Base-by-base conservation (phyloP, 1,284 basidiomycete species). In the Inonotus hispidus region DNA sequence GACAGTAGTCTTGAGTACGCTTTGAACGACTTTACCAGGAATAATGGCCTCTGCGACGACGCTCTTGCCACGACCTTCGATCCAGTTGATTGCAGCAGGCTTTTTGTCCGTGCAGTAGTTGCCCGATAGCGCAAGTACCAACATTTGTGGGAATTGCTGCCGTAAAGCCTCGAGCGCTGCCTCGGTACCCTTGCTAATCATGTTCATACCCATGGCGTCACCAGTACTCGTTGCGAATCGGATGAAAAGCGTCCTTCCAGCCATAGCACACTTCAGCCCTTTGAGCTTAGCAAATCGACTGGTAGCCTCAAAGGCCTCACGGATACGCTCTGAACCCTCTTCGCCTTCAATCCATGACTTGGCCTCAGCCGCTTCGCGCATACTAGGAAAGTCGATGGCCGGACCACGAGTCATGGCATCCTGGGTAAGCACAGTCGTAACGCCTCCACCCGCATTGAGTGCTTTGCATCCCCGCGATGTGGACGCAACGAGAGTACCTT, bases 91-190 rank as follows among this genome's bases (percentile, higher is more conserved):
- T 49, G 97, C 97, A 7, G 96, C 94, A 0, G 97, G 93, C 80
- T 99, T 99, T 88, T 99, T 99, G 79, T 99, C 97, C 61, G 94
- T 99, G 79, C 97, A 99, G 75, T 98, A 99, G 76, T 99, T 99
- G 56, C 96, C 97, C 3, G 90, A 94, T 10, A 99, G 82, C 13
- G 95, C 92, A 27, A 98, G 82, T n/a, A 95, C 87, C 68, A 87
- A 77, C 95, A 98, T 98, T 60, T 90, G 87, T 3, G 96, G 96
- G 81, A 94, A 99, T 70, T 88, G 77, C 64, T 82, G 79, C 66
- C 83, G 81, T 80, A 99, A 84, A 37, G 82, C 82, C 69, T 90
- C 91, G 19, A 99, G 82, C 21, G 95, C 93, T 75, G 93, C 93
- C 77, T 99, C 97, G 8, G 92, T 94, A 6, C 95, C 95, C 75